Percentiles rank a stretch among this genome's conserved stretches.
Evolutionary conservation across 208 protist species (phyloP).

Genomic region (Acanthamoeba culbertsoni): DNA sequence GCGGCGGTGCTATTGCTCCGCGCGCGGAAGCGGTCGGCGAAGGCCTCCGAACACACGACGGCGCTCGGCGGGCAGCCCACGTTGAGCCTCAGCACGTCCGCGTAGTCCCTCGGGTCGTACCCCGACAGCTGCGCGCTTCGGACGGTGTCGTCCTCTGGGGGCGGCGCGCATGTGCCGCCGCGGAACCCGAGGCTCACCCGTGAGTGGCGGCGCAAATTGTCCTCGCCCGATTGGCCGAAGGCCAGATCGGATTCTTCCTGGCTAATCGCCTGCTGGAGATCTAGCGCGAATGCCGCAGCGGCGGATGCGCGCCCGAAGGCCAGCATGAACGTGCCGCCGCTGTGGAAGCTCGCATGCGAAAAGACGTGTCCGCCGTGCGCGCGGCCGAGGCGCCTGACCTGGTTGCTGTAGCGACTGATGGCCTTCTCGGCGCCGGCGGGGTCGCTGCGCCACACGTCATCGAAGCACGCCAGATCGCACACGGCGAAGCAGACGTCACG

Average conservation of each 20-base stretch:
- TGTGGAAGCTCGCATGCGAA: not conserved
- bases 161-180: not conserved
- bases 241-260: not conserved
- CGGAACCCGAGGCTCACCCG: not conserved
- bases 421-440: not conserved
- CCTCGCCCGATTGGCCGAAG: not conserved
- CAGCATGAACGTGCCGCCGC: slow-evolving; percentile 14
- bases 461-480: not conserved
- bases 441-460: not conserved
- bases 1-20: too few species aligned
- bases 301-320: not conserved
- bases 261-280: not conserved
- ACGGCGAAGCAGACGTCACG: not conserved
- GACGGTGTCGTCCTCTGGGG: not conserved
- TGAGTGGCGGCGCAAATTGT: not conserved
- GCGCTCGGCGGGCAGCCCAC: not conserved
- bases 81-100: not conserved
- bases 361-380: not conserved
- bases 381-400: not conserved
- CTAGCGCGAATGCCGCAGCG: not conserved
- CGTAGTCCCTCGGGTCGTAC: not conserved
- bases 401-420: not conserved
- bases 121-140: not conserved
- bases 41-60: not conserved
- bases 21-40: not conserved